phyloP scores from a whole-genome alignment of 768 basidiomycete species.

The Termitomyces sp. region DNA sequence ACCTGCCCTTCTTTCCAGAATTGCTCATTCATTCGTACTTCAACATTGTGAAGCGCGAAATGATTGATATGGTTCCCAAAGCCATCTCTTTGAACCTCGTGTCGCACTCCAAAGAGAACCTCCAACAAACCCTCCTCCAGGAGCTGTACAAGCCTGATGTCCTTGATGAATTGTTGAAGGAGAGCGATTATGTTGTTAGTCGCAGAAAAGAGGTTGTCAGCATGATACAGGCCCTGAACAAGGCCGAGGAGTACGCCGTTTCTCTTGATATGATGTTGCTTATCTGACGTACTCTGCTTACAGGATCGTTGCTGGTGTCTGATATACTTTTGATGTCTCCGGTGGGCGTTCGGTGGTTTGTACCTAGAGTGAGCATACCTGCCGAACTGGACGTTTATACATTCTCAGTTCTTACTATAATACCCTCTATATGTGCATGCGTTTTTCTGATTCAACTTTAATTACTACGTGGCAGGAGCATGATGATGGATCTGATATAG shows the following conservation, averaged over 20 bases:
- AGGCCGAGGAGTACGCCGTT: conserved; percentile 86
- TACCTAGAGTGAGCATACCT: conserved; percentile 17
- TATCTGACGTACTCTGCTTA: conserved; percentile 2
- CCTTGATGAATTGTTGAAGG: conserved; percentile 86
- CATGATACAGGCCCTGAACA: conserved; percentile 93
- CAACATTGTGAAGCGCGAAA: conserved; percentile 97
- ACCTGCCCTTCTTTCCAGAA: conserved; percentile 42
- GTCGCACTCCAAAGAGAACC: conserved; percentile 87
- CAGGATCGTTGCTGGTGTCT: conserved; percentile 67
- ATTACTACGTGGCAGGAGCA: background rate
- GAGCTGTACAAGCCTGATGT: conserved; percentile 98
- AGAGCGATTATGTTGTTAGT: conserved; percentile 84
- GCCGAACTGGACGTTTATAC: conserved; percentile 23
- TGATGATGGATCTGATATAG: background rate
- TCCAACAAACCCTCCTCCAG: conserved; percentile 91
- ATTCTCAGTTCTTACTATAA: conserved; percentile 19
- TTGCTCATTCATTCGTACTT: conserved; percentile 95
- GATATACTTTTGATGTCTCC: conserved; percentile 4
- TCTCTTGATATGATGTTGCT: background rate
- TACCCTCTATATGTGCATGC: conserved; percentile 24
- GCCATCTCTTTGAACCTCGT: conserved; percentile 91
- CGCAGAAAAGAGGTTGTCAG: conserved; percentile 91
- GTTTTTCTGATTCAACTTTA: conserved; percentile 14
- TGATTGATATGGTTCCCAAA: conserved; percentile 99
- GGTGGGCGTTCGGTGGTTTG: conserved; percentile 3